Conservation (phyloP, 192 early-diverging fungal genomes). For the Coemansia sp. region DNA sequence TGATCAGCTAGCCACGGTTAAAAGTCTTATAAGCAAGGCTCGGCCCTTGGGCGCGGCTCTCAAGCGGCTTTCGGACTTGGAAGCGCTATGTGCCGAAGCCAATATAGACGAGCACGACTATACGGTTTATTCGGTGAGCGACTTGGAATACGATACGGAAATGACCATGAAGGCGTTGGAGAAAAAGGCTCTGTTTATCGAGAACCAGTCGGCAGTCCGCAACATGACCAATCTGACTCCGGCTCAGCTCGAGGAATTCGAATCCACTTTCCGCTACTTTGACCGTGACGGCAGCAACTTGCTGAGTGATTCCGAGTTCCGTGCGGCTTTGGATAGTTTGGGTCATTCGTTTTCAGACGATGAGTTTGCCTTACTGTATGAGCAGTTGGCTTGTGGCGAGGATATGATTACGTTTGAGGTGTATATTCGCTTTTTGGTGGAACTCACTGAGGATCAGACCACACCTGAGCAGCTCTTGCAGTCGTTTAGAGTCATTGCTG, state of each 20-base stretch:
- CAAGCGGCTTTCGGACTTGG: conserved; percentile 58
- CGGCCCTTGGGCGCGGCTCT: conserved; percentile 57
- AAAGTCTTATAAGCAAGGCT: conserved; percentile 56
- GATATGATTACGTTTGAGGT: conserved; percentile 80
- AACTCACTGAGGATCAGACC: conserved; percentile 86
- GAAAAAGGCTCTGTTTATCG: conserved; percentile 85
- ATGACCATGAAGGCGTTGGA: conserved; percentile 74
- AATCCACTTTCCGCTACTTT: conserved; percentile 87
- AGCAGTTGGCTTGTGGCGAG: conserved; percentile 58
- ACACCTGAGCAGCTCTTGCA: conserved; percentile 80
- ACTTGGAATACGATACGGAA: conserved; percentile 81
- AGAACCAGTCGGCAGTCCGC: conserved; percentile 93
- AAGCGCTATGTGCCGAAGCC: conserved; percentile 72
- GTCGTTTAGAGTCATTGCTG: conserved; percentile 83
- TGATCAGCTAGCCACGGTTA: conserved; percentile 63
- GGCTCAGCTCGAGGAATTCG: conserved; percentile 88
- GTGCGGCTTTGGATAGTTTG: conserved; percentile 76
- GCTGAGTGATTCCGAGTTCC: conserved; percentile 76
- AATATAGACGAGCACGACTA: conserved; percentile 93
- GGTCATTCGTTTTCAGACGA: conserved; percentile 72
- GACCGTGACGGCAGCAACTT: conserved; percentile 84
- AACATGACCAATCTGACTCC: conserved; percentile 92
- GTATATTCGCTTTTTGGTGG: conserved; percentile 83
- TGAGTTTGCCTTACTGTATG: conserved; percentile 69
- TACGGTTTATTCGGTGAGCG: conserved; percentile 88